Evolutionary conservation across 345 rosid species (phyloP), one percentile per base, ranked within the genome.

Genomic region (Ceriops decandra): DNA sequence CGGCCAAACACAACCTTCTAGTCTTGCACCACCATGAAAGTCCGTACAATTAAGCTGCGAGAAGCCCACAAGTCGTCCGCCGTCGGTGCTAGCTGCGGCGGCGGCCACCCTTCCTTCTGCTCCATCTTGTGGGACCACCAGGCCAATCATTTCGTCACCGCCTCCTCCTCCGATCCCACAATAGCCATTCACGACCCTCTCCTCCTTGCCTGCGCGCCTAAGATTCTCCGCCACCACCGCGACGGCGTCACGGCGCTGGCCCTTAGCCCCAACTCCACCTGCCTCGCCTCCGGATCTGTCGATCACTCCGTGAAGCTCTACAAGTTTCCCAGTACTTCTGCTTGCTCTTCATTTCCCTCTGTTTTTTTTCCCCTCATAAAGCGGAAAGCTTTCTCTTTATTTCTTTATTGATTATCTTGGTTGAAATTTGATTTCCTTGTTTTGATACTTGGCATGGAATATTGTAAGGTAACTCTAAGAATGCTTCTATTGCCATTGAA

Each of bases 241-340:
- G 99, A 95, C 36, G 96, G 98, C 24, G 96, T 90, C 75, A 91
- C 98, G 16, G 85, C 96, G 36, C 69, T 91, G 47, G 89, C 95
- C 24, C 87, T 95, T 31, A 91, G 95, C 81, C 87, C 88, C 57
- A 90, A 95, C 72, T 90, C 96, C 66, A 82, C 98, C 60, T 87
- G 92, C 84, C 95, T 95, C 60, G 96, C 99, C 42, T 91, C 99
- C 9, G 99, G 93, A 52, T 91, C 99, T 42, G 80, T 91, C 35
- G 99, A 91, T 74, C 96, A 85, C 78, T 91, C 97, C 49, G 98
- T 95, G 62, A 95, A 95, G 86, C 95, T 95, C 84, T 95, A 88
- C 88, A 91, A 83, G 72, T 95, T 95, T 64, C 98, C 98, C n/a
- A 80, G 97, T 91, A 80, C 28, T 21, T 33, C 60, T 35, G 3